Evolutionary conservation across 441 rosid genomes (phyloP), one percentile per base, ranked within the genome.

Genomic region (Populus tomentosa): DNA sequence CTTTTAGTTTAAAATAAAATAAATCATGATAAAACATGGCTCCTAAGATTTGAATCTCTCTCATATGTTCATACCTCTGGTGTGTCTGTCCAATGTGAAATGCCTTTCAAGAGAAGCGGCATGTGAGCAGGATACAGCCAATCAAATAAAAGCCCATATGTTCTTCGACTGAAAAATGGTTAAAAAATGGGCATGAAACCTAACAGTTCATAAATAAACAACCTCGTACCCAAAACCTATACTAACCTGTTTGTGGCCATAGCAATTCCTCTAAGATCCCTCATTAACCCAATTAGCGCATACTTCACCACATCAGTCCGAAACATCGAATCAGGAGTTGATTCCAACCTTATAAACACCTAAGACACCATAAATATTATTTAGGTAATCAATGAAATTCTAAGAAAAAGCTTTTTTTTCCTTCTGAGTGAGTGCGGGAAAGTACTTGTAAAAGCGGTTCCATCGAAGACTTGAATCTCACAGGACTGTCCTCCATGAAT

Each of bases 71-170:
- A 78, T 91, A 97, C 99, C 99, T 93, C 98, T 6, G 99, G 99
- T 21, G 98, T 89, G 87, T 97, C 99, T 62, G 93, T 86, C 99
- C 98, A 97, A 78, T 92, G 94, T 33, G 97, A 86, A 77, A 97
- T 86, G 81, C 93, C 96, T 87, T 89, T 95, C 87, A 93, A 87
- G 77, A 97, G 93, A 86, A 93, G 89, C 69, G 99, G 96, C 94
- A 95, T 86, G 88, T 95, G 99, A 40, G 89, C 87, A 69, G 99
- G 99, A 88, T 97, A 97, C 61, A 97, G 88, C 99, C 99, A 97
- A 81, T 95, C 99, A 85, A 97, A 97, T 76, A 97, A 85, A 83
- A 97, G 85, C 80, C 98, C 92, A 82, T 93, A 97, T 18, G 99
- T 91, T 86, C 93, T 92, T 72, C 95, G 94, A 77, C 99, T 97